Base-by-base conservation (phyloP, 768 basidiomycete species). In the Mycena rosella region DNA sequence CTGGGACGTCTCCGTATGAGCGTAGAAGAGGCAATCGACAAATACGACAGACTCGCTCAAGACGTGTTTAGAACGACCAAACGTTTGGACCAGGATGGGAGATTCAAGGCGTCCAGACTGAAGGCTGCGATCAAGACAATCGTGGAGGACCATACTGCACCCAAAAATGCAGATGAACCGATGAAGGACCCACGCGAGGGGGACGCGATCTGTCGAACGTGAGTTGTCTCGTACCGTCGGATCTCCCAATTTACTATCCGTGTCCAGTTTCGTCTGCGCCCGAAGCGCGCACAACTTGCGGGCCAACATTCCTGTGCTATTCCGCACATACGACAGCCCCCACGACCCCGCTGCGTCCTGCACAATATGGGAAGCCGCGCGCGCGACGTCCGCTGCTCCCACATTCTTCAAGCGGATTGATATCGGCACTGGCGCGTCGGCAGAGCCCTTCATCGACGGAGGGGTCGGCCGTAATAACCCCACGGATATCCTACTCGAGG, bases 301-400 rank as follows among this genome's bases (percentile, higher is more conserved):
- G 11, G 45, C 8, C 45, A 34, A 24, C 32, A 32, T 45, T 20
- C 67, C 69, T 0, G 15, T 27, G 38, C 20, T 61, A 14, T 53
- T 60, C 47, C 36, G 51, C 42, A 72, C 77, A 36, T 75, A 76
- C 26, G 73, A 76, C 61, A 72, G 71, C 1, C 75, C 74, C 17
- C 44, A 71, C 32, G 27, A 63, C 36, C 44, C 27, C 1, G 40
- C 59, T 53, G 60, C 70, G 17, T 72, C 73, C 20, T 78, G 76
- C 62, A 66, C 68, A 49, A 80, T 81, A 49, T 80, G 80, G 79
- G 72, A 80, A 70, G 79, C 78, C 9, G 78, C 75, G 5, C 65
- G 79, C 24, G 80, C 79, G 2, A 81, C 80, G 0, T 78, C 78
- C 27, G 79, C 79, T n/a, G 80, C 78, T 4, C 78, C 78, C 8